Evolutionary conservation across 495 filamentous ascomycete species (phyloP).

Genomic region (Penicillium alfredii): DNA sequence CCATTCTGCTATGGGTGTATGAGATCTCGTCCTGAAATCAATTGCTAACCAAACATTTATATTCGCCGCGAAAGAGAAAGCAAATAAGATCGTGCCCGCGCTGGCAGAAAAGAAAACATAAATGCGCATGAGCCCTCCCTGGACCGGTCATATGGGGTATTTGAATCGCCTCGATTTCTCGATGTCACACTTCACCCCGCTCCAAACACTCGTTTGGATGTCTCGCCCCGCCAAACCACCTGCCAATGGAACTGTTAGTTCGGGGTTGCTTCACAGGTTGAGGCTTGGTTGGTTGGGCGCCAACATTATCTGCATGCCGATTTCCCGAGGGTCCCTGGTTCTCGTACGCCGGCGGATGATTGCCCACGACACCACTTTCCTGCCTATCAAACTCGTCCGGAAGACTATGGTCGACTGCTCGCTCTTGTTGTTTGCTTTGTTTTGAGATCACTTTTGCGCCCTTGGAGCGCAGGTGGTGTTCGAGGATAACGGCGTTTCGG

Average conservation of each 20-base stretch:
- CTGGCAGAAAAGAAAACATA: conserved; percentile 1
- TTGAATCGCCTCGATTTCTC: conserved; percentile 6
- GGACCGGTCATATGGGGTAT: conserved; percentile 10
- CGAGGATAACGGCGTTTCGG: conserved; percentile 68
- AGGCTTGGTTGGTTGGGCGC: conserved; percentile 15
- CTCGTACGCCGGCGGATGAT: conserved; percentile 25
- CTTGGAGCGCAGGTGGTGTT: conserved; percentile 57
- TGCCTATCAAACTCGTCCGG: conserved; percentile 39
- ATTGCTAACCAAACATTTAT: conserved; percentile 44
- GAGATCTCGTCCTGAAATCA: conserved; percentile 38
- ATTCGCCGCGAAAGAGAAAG: conserved; percentile 2
- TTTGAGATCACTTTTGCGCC: conserved; percentile 23
- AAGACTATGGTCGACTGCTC: conserved; percentile 31
- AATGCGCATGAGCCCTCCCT: not conserved
- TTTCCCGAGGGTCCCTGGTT: conserved; percentile 12
- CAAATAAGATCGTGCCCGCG: no score
- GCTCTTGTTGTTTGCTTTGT: conserved; percentile 7
- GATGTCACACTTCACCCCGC: conserved; percentile 18
- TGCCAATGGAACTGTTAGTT: conserved; percentile 16
- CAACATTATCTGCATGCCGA: conserved; percentile 2
- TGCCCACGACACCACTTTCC: conserved; percentile 20
- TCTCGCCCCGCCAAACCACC: conserved; percentile 33
- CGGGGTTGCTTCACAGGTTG: conserved; percentile 19
- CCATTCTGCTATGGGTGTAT: conserved; percentile 56
- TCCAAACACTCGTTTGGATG: conserved; percentile 28